Conservation (phyloP, 192 early-diverging fungal genomes). For the Coemansia sp. region DNA sequence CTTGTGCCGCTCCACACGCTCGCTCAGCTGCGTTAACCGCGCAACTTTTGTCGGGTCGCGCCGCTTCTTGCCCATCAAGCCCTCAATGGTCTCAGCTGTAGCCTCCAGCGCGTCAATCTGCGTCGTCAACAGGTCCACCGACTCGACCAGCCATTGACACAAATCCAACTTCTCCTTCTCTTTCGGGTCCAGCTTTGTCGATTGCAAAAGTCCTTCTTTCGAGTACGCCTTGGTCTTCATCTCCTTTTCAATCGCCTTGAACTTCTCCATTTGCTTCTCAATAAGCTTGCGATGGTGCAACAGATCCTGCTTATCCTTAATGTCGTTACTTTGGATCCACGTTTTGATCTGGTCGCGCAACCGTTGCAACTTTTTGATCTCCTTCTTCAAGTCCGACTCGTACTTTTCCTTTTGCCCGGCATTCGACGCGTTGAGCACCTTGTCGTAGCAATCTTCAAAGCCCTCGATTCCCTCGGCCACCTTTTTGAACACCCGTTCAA, state of each 20-base stretch:
- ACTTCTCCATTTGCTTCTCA: conserved; percentile 97
- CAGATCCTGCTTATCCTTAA: conserved; percentile 93
- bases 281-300: conserved; percentile 91
- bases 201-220: conserved; percentile 84
- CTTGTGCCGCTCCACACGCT: conserved; percentile 84
- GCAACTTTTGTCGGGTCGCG: conserved; percentile 79
- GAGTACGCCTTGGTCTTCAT: conserved; percentile 99
- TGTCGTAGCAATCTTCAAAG: conserved; percentile 89
- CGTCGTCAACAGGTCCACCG: conserved; percentile 77
- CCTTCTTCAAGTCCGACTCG: conserved; percentile 94
- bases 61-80: conserved; percentile 71
- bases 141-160: conserved; percentile 79
- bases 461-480: conserved; percentile 94
- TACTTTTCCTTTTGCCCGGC: conserved; percentile 95
- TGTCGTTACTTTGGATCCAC: conserved; percentile 91
- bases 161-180: conserved; percentile 89
- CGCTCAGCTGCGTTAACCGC: conserved; percentile 66
- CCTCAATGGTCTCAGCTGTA: conserved; percentile 74
- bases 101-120: conserved; percentile 95
- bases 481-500: conserved; percentile 92
- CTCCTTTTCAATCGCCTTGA: conserved; percentile 97
- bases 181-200: conserved; percentile 86
- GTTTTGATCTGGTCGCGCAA: conserved; percentile 97
- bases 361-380: conserved; percentile 98
- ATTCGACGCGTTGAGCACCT: conserved; percentile 78